These are phyloP conservation scores for Apophysomyces trapeziformis DNA, from an alignment of 371 early-diverging fungal species.

Conservation along the genomic window DNA sequence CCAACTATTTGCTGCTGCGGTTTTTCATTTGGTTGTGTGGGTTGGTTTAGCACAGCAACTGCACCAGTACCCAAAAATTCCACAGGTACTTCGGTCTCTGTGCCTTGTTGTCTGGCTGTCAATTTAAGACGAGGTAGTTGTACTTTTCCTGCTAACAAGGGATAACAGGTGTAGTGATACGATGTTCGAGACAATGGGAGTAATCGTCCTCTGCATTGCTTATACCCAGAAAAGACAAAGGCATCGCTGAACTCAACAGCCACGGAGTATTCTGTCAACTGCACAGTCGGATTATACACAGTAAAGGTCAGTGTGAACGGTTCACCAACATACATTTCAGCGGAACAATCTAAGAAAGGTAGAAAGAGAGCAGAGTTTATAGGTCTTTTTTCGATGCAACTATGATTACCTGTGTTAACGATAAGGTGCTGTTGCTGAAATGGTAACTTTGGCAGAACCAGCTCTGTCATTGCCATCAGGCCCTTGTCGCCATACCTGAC, in stretches of 20 bases:
- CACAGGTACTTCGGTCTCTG: slow-evolving; percentile 40
- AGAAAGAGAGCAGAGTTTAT: background rate
- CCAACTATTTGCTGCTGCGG: slow-evolving; percentile 21
- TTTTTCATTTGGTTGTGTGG: slow-evolving; percentile 23
- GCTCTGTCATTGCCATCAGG: slow-evolving; percentile 27
- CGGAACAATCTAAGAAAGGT: slow-evolving; percentile 45
- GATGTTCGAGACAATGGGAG: slow-evolving; percentile 53
- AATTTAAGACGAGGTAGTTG: slow-evolving; percentile 57
- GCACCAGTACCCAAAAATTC: slow-evolving; percentile 32
- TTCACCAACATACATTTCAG: slow-evolving; percentile 54
- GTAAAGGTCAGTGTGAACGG: slow-evolving; percentile 65
- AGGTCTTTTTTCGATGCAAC: background rate
- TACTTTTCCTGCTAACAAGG: slow-evolving; percentile 57
- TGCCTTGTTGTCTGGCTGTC: slow-evolving; percentile 40
- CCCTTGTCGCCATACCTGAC: slow-evolving; percentile 28
- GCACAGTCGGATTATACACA: slow-evolving; percentile 66
- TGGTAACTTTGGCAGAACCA: slow-evolving; percentile 36
- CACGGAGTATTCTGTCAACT: slow-evolving; percentile 58
- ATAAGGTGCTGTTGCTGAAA: slow-evolving; percentile 34
- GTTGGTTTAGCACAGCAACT: slow-evolving; percentile 23
- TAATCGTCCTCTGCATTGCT: slow-evolving; percentile 59
- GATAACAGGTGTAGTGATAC: slow-evolving; percentile 51
- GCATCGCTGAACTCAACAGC: slow-evolving; percentile 72
- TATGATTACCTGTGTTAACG: slow-evolving; percentile 43
- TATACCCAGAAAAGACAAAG: slow-evolving; percentile 75